Conservation (phyloP, 2,329 filamentous ascomycete genomes). For the Huntiella bhutanensis region DNA sequence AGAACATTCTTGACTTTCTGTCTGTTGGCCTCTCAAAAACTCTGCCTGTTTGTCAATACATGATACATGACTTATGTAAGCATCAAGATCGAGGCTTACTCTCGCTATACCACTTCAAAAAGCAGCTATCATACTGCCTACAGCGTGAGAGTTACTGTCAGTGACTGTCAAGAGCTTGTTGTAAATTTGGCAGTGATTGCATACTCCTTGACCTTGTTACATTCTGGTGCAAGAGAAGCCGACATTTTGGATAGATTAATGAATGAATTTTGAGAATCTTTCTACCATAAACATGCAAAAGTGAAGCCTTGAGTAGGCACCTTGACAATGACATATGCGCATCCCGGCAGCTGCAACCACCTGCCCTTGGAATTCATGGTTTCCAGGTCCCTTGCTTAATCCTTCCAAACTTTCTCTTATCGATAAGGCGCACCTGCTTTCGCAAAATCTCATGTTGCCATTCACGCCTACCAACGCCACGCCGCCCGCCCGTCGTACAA, state of each 20-base stretch:
- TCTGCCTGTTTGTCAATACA: constrained; percentile 30
- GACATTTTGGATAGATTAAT: constrained; percentile 42
- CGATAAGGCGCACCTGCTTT: constrained; percentile 9
- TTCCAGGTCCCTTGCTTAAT: background rate
- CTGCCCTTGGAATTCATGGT: background rate
- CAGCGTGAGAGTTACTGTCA: background rate
- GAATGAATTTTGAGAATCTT: too few species aligned
- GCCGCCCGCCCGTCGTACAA: background rate
- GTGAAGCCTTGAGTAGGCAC: background rate
- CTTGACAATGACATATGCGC: background rate
- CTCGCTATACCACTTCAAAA: constrained; percentile 98
- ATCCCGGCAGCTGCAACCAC: background rate
- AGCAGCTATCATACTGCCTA: constrained; percentile 91
- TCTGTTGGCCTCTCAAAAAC: constrained; percentile 71
- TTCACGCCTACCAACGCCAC: background rate
- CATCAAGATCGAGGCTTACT: constrained; percentile 39
- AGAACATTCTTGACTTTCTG: constrained; percentile 67
- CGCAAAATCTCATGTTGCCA: constrained; percentile 8
- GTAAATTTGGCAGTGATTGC: constrained; percentile 15
- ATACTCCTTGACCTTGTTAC: constrained; percentile 90
- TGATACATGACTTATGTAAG: constrained; percentile 1
- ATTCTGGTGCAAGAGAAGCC: constrained; percentile 82
- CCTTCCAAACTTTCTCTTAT: constrained; percentile 7
- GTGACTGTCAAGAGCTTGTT: background rate
- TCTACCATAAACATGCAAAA: background rate